These are phyloP conservation scores for Paecilomyces sp. DNA, from an alignment of 2,329 filamentous ascomycete species.

Conservation along the genomic window DNA sequence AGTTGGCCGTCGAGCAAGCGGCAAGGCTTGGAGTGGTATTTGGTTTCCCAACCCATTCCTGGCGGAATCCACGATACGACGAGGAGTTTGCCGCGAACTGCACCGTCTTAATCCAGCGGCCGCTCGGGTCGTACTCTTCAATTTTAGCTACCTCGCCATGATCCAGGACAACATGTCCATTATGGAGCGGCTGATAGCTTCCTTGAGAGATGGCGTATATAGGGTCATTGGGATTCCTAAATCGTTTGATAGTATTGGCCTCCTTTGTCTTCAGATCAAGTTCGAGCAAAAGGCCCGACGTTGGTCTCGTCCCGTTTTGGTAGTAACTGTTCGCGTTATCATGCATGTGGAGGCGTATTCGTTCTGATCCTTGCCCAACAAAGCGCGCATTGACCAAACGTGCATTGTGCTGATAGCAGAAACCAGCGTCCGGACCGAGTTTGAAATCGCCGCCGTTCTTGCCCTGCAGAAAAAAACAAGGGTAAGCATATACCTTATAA, in stretches of 20 bases:
- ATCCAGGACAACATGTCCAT: too few relatives aligned
- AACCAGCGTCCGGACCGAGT: conserved; percentile 29
- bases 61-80: conserved; percentile 2
- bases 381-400: conserved; percentile 33
- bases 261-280: background rate
- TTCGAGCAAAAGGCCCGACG: background rate
- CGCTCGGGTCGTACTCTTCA: too few relatives aligned
- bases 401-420: conserved; percentile 40
- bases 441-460: conserved; percentile 29
- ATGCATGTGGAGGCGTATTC: background rate
- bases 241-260: background rate
- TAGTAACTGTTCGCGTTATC: background rate
- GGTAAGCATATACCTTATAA: too few relatives aligned
- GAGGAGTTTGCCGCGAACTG: background rate
- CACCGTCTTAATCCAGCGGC: background rate
- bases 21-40: background rate
- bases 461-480: background rate
- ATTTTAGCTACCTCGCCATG: too few relatives aligned
- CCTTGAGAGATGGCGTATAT: conserved; percentile 18
- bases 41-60: background rate
- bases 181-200: too few relatives aligned
- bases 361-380: background rate
- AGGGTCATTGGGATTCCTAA: conserved; percentile 31
- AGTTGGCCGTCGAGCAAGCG: conserved; percentile 4
- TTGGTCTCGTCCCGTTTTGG: background rate